Evolutionary conservation across 768 basidiomycete genomes (phyloP), one percentile per base, ranked within the genome.

Genomic region (Phaeotremella fagi): DNA sequence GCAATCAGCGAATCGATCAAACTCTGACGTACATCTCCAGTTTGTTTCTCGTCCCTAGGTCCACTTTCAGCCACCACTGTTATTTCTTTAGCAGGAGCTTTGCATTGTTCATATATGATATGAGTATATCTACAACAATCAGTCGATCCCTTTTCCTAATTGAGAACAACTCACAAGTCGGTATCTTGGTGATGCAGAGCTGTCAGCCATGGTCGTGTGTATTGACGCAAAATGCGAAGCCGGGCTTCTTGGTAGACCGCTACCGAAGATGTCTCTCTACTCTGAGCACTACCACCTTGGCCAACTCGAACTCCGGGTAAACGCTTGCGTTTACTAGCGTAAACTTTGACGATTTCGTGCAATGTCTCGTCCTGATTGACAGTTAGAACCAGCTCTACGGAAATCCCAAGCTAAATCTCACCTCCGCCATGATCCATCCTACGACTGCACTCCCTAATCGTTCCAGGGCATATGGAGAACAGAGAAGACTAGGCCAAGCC

Each of bases 361-460:
- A 90, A 75, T 58, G 18, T 80, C 45, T 83, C 79, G 59, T 89
- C 87, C 85, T 48, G 20, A 18, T 5, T 27, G 35, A 38, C 23
- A 15, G 22, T 48, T 37, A 57, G 45, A 24, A 25, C 24, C 6
- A 14, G 1, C 7, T 45, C 12, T 5, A 26, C 24, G 31, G 6
- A n/a, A 14, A 24, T 31, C 26, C 29, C 36, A 24, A 44, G 27
- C 22, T 22, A 18, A 11, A 36, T 65, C 76, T 52, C 57, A 86
- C 87, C 78, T 89, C 86, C 3, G 81, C 78, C 46, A 87, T 73
- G 36, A 89, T 82, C 88, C 88, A 90, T 16, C 73, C 74, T 4
- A 88, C 57, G 1, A 88, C 76, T 16, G 77, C 77, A 46, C 78
- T 78, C 7, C 82, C 78, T 25, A 90, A 76, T 42, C 87, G 77